Base-by-base conservation (phyloP, 2,329 filamentous ascomycete species). In the Penicillium thymicola region DNA sequence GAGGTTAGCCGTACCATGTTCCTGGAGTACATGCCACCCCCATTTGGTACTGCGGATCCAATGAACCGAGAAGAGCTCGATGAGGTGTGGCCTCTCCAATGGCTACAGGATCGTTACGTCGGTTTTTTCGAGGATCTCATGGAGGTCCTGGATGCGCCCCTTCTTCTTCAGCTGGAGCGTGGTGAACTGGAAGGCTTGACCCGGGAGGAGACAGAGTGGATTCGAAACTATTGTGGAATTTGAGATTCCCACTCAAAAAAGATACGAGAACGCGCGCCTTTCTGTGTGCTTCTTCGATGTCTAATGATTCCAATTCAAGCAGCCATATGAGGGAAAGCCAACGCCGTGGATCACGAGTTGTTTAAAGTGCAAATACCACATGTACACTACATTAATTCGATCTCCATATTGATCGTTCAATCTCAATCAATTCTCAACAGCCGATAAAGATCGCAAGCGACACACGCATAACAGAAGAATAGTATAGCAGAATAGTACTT, bases 121-220 rank as follows among this genome's bases (percentile, higher is more conserved):
- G 66, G 68, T 0, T 80, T 79, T 55, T 60, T 85, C 7, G 60
- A 68, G 0, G 67, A 72, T 28, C 65, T 84, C 13, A 74, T 81
- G 56, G 65, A 71, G 2, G 70, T 68, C 7, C 66, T 81, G 18
- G 67, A 77, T 21, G 69, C 73, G 32, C 82, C 82, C 0, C 70
- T 83, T 21, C 72, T 85, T 1, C 64, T 77, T 1, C 82, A 84
- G 59, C 70, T 85, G 4, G 81, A 84, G 59, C 72, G 72, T 27
- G 79, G 80, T 1, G 68, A 75, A 63, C 64, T 80, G 8, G 65
- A 69, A 16, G 72, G 72, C 10, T 62, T 80, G 57, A 73, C 70
- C 23, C 55, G 58, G n/a, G 63, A 60, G 25, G 70, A 79, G 53
- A 79, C 75, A 11, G 54, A 64, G 28, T 61, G 61, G 38, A 37